Percentiles rank a stretch among this genome's conserved stretches.
Evolutionary conservation across 1,139 yeast genomes (phyloP).

Genomic region (Spathaspora sp.): DNA sequence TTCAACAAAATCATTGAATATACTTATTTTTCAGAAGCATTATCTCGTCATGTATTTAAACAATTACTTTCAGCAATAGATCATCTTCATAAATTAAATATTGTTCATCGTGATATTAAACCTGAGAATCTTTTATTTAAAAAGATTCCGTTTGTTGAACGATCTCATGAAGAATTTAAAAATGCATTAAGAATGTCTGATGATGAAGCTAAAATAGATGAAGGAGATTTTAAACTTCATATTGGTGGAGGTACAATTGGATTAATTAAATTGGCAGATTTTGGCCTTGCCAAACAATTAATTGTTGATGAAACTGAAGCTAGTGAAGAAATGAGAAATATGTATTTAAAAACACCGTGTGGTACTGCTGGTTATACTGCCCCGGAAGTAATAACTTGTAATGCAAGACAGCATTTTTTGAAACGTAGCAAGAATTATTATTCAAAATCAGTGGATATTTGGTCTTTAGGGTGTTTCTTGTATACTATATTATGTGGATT

Average conservation of each 20-base stretch:
- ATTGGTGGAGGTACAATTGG: conserved; percentile 93
- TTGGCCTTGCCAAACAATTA: conserved; percentile 86
- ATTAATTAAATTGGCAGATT: conserved; percentile 82
- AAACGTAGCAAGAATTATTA: conserved; percentile 60
- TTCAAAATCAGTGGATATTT: conserved; percentile 89
- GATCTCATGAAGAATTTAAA: conserved; percentile 40
- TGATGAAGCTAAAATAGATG: conserved; percentile 77
- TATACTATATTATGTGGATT: conserved; percentile 91
- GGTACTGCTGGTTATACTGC: conserved; percentile 76
- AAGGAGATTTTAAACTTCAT: conserved; percentile 75
- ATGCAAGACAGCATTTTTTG: conserved; percentile 30
- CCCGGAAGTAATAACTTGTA: conserved; percentile 78
- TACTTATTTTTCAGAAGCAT: conserved; percentile 85
- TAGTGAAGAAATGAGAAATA: conserved; percentile 9
- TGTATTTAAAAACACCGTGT: conserved; percentile 60
- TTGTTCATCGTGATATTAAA: conserved; percentile 93
- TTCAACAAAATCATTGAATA: conserved; percentile 90
- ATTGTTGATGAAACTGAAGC: conserved; percentile 5
- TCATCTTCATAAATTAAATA: conserved; percentile 80
- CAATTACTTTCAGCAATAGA: conserved; percentile 84
- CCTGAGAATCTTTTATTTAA: conserved; percentile 87
- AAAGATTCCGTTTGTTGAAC: conserved; percentile 43
- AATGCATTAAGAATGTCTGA: conserved; percentile 63
- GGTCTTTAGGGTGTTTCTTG: conserved; percentile 93
- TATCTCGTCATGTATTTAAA: conserved; percentile 78